A percentile compares a stretch with the other conserved stretches of the same genome.
These are phyloP conservation scores for Boletus subcaerulescens DNA, from an alignment of 768 basidiomycete species.

Conservation along the genomic window DNA sequence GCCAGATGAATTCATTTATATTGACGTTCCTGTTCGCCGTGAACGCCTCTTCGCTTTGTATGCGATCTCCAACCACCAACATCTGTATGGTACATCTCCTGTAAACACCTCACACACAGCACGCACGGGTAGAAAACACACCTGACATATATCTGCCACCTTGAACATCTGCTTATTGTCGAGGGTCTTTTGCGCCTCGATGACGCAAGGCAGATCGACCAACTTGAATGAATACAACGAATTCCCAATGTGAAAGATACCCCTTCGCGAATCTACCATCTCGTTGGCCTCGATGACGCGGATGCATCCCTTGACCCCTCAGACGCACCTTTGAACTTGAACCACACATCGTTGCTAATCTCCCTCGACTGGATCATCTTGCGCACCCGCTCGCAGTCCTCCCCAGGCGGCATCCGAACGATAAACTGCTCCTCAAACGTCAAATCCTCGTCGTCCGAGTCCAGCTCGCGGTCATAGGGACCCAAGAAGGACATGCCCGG, in stretches of 20 bases:
- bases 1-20: conserved; percentile 96
- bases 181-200: conserved; percentile 93
- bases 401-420: conserved; percentile 80
- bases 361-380: conserved; percentile 83
- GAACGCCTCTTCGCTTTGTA: conserved; percentile 66
- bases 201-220: conserved; percentile 91
- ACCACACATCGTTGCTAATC: conserved; percentile 83
- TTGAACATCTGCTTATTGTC: conserved; percentile 99
- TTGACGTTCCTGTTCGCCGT: conserved; percentile 69
- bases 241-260: conserved; percentile 82
- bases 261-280: conserved; percentile 79
- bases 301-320: not conserved
- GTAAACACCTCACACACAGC: conserved; percentile 10
- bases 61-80: conserved; percentile 81
- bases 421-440: conserved; percentile 98
- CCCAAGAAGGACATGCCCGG: conserved; percentile 89
- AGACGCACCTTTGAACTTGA: conserved; percentile 89
- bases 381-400: conserved; percentile 73
- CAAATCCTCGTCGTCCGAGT: conserved; percentile 92
- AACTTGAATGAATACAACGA: conserved; percentile 85
- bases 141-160: conserved; percentile 97
- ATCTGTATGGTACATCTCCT: conserved; percentile 53
- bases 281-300: conserved; percentile 11
- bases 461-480: conserved; percentile 89
- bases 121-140: conserved; percentile 30